Percentiles rank a stretch among this genome's conserved stretches.
Conservation (phyloP, 176 grass and related monocot genomes). For the Phyllostachys edulis region DNA sequence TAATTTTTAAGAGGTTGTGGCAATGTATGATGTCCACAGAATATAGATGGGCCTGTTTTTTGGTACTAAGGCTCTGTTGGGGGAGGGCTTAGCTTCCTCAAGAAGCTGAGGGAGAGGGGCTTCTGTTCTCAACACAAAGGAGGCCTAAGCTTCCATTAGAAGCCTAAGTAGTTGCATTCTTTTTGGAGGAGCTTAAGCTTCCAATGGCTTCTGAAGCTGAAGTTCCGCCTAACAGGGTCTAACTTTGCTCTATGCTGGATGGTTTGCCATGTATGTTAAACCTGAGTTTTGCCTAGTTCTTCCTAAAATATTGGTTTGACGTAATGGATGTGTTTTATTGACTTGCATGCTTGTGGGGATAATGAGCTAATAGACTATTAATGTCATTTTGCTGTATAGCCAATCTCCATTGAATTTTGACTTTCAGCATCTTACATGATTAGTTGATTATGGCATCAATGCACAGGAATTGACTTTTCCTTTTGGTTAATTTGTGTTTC, state of each 20-base stretch:
- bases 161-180: background rate
- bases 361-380: background rate
- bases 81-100: background rate
- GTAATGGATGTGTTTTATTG: background rate
- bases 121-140: background rate
- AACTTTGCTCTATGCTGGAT: background rate
- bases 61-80: background rate
- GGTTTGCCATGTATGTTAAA: background rate
- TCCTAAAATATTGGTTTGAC: background rate
- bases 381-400: slow-evolving; percentile 23
- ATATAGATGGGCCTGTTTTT: background rate
- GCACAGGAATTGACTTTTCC: slow-evolving; percentile 4
- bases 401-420: background rate
- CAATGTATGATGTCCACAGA: background rate
- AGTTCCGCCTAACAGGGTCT: background rate
- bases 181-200: background rate
- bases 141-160: background rate
- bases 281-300: background rate
- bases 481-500: slow-evolving; percentile 13
- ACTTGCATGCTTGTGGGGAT: background rate
- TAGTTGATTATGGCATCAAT: slow-evolving; percentile 23
- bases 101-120: background rate
- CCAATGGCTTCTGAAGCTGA: background rate
- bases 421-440: slow-evolving; percentile 24
- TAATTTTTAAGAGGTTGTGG: background rate